Percentiles rank a stretch among this genome's conserved stretches.
phyloP scores from a whole-genome alignment of 2,329 filamentous ascomycete species.

The Polytolypa hystricis region DNA sequence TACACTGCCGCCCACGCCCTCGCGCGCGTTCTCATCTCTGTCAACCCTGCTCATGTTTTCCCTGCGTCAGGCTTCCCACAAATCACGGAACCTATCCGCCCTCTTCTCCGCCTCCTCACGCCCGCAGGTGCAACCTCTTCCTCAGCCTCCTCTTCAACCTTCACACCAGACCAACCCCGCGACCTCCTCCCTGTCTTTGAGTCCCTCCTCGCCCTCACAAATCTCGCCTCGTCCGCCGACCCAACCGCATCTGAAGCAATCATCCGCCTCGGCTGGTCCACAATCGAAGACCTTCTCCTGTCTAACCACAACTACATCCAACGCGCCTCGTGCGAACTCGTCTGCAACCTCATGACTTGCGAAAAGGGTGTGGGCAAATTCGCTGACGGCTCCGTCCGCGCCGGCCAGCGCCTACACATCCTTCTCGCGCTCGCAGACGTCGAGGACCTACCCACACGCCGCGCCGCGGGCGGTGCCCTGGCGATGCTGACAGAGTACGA shows the following conservation, averaged over 20 bases:
- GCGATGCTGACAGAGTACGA: conserved; percentile 75
- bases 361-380: conserved; percentile 36
- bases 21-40: conserved; percentile 75
- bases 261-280: conserved; percentile 60
- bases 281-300: conserved; percentile 74
- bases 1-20: conserved; percentile 66
- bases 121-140: conserved; percentile 48
- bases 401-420: conserved; percentile 66
- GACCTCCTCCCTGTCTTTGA: conserved; percentile 87
- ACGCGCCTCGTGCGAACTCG: conserved; percentile 73
- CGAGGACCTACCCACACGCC: conserved; percentile 66
- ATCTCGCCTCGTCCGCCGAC: conserved; percentile 60
- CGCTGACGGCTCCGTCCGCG: conserved; percentile 48
- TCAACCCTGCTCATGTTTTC: conserved; percentile 76
- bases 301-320: conserved; percentile 64
- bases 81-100: conserved; percentile 67
- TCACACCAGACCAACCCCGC: conserved; percentile 41
- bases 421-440: conserved; percentile 79
- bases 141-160: not conserved
- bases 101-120: conserved; percentile 62
- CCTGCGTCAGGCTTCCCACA: conserved; percentile 62
- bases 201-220: conserved; percentile 80
- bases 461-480: conserved; percentile 77
- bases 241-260: conserved; percentile 52
- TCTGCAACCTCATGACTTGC: conserved; percentile 65